Evolutionary conservation across 768 basidiomycete species (phyloP).

Genomic region (Pleurotus tuber-regium): DNA sequence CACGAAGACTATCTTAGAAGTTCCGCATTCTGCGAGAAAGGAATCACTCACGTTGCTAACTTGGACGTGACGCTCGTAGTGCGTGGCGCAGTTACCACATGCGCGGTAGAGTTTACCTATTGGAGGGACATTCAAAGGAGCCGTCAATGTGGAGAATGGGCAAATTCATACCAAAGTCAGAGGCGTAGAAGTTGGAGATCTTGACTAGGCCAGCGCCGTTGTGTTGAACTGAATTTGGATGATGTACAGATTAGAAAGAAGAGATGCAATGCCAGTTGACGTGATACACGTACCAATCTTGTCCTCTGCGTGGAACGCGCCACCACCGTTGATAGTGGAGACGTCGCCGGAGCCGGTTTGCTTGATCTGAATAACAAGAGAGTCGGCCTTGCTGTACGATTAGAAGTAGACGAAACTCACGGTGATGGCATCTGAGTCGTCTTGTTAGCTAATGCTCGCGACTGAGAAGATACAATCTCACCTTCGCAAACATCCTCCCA

Average conservation of each 20-base stretch:
- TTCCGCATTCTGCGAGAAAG: too few relatives aligned
- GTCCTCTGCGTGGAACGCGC: constrained; percentile 24
- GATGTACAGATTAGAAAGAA: not conserved
- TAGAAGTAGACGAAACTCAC: constrained; percentile 7
- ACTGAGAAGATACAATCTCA: too few relatives aligned
- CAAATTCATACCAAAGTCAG: constrained; percentile 18
- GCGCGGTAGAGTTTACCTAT: constrained; percentile 26
- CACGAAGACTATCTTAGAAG: too few relatives aligned
- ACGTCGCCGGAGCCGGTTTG: constrained; percentile 26
- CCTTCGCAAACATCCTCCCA: constrained; percentile 31
- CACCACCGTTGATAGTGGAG: constrained; percentile 25
- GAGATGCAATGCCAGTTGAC: not conserved
- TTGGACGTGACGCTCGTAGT: constrained; percentile 22
- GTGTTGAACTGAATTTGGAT: constrained; percentile 19
- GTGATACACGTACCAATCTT: constrained; percentile 18
- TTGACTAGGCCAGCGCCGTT: constrained; percentile 24
- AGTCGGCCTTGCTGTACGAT: not conserved
- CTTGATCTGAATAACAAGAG: constrained; percentile 17
- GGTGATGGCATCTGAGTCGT: constrained; percentile 19
- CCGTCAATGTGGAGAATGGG: not conserved
- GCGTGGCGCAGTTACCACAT: constrained; percentile 25
- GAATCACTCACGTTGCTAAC: constrained; percentile 20
- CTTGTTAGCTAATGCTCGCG: too few relatives aligned
- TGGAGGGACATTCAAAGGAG: not conserved
- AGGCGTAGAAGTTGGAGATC: constrained; percentile 26